Evolutionary conservation across 805 yeast genomes (phyloP).

Genomic region (Grigorovia transvaalensis): DNA sequence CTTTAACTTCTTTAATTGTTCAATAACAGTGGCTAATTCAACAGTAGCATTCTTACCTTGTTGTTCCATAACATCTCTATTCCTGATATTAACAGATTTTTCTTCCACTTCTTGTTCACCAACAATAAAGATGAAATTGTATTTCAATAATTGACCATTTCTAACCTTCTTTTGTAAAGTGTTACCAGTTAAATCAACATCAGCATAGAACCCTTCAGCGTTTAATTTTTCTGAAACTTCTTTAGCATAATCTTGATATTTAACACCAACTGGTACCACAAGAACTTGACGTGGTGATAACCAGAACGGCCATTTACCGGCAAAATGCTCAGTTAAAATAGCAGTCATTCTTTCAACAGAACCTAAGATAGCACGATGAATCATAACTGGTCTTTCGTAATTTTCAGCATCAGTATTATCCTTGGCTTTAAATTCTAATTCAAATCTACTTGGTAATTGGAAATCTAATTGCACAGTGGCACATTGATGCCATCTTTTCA

Average conservation of each 20-base stretch:
- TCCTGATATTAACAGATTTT: conserved; percentile 84
- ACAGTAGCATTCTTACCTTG: conserved; percentile 89
- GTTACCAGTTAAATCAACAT: conserved; percentile 88
- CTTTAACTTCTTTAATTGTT: conserved; percentile 57
- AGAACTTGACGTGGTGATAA: conserved; percentile 96
- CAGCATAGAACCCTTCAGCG: conserved; percentile 76
- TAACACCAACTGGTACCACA: conserved; percentile 94
- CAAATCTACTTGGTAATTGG: conserved; percentile 94
- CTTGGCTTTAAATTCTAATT: conserved; percentile 72
- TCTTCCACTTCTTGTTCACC: conserved; percentile 87
- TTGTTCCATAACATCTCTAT: conserved; percentile 86
- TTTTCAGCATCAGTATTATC: conserved; percentile 41
- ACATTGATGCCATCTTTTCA: conserved; percentile 96
- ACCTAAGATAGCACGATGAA: conserved; percentile 97
- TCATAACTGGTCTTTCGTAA: conserved; percentile 90
- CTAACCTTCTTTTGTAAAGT: conserved; percentile 97
- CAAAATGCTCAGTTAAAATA: conserved; percentile 92
- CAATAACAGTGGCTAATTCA: conserved; percentile 57
- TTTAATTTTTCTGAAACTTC: conserved; percentile 60
- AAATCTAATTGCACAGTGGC: conserved; percentile 98
- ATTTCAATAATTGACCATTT: conserved; percentile 87
- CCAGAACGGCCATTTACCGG: conserved; percentile 99
- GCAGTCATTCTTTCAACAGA: conserved; percentile 99
- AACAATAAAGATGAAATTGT: conserved; percentile 91
- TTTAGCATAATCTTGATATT: conserved; percentile 84